Evolutionary conservation across 345 rosid species (phyloP), one percentile per base, ranked within the genome.

Genomic region (Eucalyptus caleyi): DNA sequence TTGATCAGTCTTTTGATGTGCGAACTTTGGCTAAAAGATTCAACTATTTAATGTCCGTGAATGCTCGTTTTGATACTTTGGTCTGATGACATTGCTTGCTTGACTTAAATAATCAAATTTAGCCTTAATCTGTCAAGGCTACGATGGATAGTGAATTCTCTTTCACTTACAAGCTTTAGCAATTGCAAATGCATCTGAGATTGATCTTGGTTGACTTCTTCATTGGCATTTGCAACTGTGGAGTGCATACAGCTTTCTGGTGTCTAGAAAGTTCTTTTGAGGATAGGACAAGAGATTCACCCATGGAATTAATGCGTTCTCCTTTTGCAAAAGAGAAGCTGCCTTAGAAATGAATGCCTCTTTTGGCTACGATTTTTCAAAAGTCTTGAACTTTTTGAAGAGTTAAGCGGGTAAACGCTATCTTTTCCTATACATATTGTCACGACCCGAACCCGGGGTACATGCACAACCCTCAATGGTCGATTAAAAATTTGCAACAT

Each of bases 51-150:
- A 88, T 92, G 93, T 92, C 90, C 16, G 51, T 91, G 88, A 90
- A 91, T 92, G 95, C 91, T 92, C 86, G 87, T 90, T 92, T 93
- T 89, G 90, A 88, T 92, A 88, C 90, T 92, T 90, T 89, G 92
- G 83, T 92, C 87, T 87, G 92, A 92, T 88, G 91, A 90, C 90
- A 30, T 88, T 88, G 88, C 92, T 89, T 94, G 94, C 93, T 94
- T 93, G 91, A 92, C 91, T 91, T 92, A 87, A 91, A 92, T 89
- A 88, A 90, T 87, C 89, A 51, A 87, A 90, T 91, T 89, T 92
- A 93, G 90, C 89, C 90, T 92, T 91, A 45, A 8, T 44, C 45
- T 44, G 2, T 44, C 45, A 44, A 44, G 2, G 45, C 45, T 44
- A 44, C 2, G 9, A 80, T 82, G 88, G 91, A 88, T 92, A 89